Percentiles rank a stretch among this genome's conserved stretches.
These are phyloP conservation scores for Cyberlindnera lachancei DNA, from an alignment of 805 yeast species.

Conservation along the genomic window DNA sequence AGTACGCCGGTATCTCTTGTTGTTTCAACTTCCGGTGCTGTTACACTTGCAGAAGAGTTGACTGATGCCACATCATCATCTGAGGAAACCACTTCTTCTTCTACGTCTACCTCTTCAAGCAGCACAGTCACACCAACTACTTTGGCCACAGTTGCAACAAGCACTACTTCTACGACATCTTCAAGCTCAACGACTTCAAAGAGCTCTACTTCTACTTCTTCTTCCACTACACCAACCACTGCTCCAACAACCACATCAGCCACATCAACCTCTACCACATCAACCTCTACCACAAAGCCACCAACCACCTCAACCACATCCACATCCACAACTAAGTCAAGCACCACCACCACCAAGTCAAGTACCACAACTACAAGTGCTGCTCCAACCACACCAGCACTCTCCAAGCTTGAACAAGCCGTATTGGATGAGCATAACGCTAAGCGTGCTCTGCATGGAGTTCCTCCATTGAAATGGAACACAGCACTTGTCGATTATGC, in stretches of 20 bases:
- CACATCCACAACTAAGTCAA: conserved; percentile 7
- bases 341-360: conserved; percentile 6
- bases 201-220: conserved; percentile 4
- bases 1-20: no score
- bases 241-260: conserved; percentile 13
- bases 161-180: conserved; percentile 3
- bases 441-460: conserved; percentile 41
- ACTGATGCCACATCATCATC: no score
- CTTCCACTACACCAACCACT: no score
- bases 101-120: conserved; percentile 3
- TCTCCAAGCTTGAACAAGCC: conserved; percentile 32
- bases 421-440: conserved; percentile 44
- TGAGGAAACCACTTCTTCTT: conserved; percentile 3
- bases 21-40: no score
- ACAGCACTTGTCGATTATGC: conserved; percentile 40
- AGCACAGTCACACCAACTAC: conserved; percentile 2
- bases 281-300: conserved; percentile 12
- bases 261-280: conserved; percentile 14
- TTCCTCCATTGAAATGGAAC: conserved; percentile 42
- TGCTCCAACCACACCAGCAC: conserved; percentile 10
- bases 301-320: conserved; percentile 7
- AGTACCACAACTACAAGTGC: conserved; percentile 7
- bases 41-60: no score
- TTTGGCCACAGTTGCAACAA: background rate
- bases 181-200: conserved; percentile 3